Base-by-base conservation (phyloP, 169 alveolate genomes). In the Cryptosporidium tyzzeri region DNA sequence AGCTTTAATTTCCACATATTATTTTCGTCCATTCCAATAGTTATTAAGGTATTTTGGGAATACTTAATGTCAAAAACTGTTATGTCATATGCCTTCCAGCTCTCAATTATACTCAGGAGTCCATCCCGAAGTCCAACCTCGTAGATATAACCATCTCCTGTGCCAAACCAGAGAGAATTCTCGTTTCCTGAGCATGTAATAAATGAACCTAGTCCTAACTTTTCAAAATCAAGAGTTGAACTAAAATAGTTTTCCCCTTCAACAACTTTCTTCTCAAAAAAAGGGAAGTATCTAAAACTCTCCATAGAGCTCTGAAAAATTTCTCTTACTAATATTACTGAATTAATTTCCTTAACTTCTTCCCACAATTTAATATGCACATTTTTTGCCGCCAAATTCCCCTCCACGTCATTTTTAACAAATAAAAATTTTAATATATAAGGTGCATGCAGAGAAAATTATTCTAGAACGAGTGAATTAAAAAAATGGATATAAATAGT, bases 141-240 rank as follows among this genome's bases (percentile, higher is more conserved):
- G 16, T 35, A 45, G 21, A 80, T 65, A 39, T 44, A 44, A 3
- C 89, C 89, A 67, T 80, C 75, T 7, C 75, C 74, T n/a, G 89
- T 62, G 6, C 89, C 89, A 12, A 80, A 80, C 89, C 89, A 80
- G 23, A 80, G 59, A 21, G 89, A 80, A 45, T 80, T 80, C 55
- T 80, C 89, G 35, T 67, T 80, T 31, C 89, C 89, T 14, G 89
- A 62, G 23, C 89, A 80, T n/a, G 89, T 44, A 26, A 80, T 67
- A 80, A 80, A 80, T 23, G 89, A 80, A 4, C 75, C 75, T 26
- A 80, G 23, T 2, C 89, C 75, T 31, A 80, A 33, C 12, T 59
- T 80, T 65, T 80, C 89, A 41, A 41, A 80, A 59, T 80, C 89
- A 21, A 51, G 35, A 37, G 51, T 26, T 12, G 37, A 44, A 16